Evolutionary conservation across 1,284 basidiomycete genomes (phyloP), one percentile per base, ranked within the genome.

Genomic region (Sporisorium reilianum): DNA sequence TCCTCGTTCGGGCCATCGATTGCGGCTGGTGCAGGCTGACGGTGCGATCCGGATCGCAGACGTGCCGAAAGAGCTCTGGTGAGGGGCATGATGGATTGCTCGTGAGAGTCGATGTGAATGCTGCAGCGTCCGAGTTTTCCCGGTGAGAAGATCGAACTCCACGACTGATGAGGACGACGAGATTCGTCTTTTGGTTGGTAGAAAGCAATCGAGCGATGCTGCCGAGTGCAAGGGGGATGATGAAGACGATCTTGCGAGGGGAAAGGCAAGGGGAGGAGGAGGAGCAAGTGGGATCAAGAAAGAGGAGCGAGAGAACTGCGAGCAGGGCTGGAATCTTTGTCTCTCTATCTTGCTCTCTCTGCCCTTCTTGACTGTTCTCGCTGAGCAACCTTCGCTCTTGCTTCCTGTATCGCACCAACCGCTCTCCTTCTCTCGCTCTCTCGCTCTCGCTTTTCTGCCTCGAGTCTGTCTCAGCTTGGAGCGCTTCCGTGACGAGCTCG

Each of bases 31-130:
- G 55, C 50, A 20, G 60, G 16, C 44, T 60, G 55, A 34, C 53
- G 59, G 28, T 49, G 64, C 41, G 69, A 48, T 22, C 51, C 50
- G n/a, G 62, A 53, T 36, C 55, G 59, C 41, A 71, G 30, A 26
- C 68, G 68, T 34, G 60, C 60, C 25, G 70, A 73, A 26, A 68
- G 26, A 6, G 70, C 70, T 64, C 70, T 55, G 6, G 70, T 73
- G 30, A 73, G 64, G n/a, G 70, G 70, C 70, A 73, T 73, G 23
- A 5, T 57, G 14, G 45, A n/a, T 20, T 32, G 38, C 22, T 20
- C 26, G 25, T 23, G 42, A 26, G 42, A 16, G 12, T 30, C 23
- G 41, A 12, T 10, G 18, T 22, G 5, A 5, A 3, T 22, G 45
- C 23, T 26, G 26, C 45, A n/a, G 28, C 2, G 30, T 28, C 48